Evolutionary conservation across 495 filamentous ascomycete genomes (phyloP).

Genomic region (Xylaria flabelliformis): DNA sequence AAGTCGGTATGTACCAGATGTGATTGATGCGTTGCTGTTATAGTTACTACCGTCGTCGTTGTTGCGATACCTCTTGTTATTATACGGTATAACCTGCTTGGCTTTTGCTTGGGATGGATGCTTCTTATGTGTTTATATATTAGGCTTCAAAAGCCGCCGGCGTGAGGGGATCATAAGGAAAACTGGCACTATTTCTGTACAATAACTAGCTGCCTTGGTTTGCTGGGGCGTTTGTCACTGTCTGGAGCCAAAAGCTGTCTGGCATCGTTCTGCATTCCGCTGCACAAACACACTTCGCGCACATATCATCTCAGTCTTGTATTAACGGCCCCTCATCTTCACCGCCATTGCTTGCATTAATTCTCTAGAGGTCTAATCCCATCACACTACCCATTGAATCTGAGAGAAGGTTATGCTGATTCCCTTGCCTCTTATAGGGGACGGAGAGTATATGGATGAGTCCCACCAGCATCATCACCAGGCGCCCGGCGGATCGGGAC

Average conservation of each 20-base stretch:
- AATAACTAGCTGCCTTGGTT: conserved; percentile 40
- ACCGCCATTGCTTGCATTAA: conserved; percentile 43
- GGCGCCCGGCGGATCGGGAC: conserved; percentile 47
- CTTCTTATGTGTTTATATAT: conserved; percentile 46
- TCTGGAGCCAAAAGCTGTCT: conserved; percentile 42
- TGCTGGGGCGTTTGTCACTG: conserved; percentile 40
- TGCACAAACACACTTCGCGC: conserved; percentile 47
- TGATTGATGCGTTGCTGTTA: conserved; percentile 54
- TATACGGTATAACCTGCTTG: conserved; percentile 40
- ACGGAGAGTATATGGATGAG: conserved; percentile 60
- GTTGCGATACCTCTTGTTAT: conserved; percentile 56
- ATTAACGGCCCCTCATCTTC: conserved; percentile 37
- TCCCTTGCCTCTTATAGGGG: conserved; percentile 46
- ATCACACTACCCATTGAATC: conserved; percentile 40
- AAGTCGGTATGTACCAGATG: conserved; percentile 96
- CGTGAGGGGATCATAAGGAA: conserved; percentile 38
- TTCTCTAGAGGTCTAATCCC: conserved; percentile 40
- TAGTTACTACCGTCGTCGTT: conserved; percentile 29
- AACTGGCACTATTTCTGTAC: conserved; percentile 46
- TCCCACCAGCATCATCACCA: conserved; percentile 68
- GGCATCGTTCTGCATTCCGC: conserved; percentile 44
- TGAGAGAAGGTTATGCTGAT: conserved; percentile 40
- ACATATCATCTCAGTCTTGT: conserved; percentile 44
- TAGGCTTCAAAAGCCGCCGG: conserved; percentile 40
- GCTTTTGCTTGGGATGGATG: conserved; percentile 39